These are phyloP conservation scores for Tetrapyrgos nigripes DNA, from an alignment of 1,284 basidiomycete species.

Conservation along the genomic window DNA sequence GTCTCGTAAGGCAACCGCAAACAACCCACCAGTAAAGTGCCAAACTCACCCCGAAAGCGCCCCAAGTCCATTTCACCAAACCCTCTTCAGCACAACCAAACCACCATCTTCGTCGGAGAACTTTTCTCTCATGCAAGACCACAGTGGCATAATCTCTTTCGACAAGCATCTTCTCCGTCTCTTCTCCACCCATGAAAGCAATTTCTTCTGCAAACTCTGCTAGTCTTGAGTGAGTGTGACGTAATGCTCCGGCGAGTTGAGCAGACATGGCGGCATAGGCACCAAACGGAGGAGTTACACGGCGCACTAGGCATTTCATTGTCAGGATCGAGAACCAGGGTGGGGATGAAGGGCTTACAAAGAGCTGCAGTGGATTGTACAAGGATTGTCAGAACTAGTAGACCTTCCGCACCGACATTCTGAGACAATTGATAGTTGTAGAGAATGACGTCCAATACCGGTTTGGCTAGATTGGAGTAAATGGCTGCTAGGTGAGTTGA, in stretches of 20 bases:
- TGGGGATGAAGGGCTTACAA: constrained; percentile 53
- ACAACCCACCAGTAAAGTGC: no score
- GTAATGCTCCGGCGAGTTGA: constrained; percentile 87
- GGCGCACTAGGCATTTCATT: constrained; percentile 64
- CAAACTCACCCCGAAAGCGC: constrained; percentile 85
- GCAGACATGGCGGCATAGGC: constrained; percentile 87
- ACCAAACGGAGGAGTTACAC: constrained; percentile 93
- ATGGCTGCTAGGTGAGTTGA: constrained; percentile 92
- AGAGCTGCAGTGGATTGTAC: constrained; percentile 85
- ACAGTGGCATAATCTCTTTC: constrained; percentile 91
- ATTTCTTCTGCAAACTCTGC: constrained; percentile 95
- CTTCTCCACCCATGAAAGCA: constrained; percentile 91
- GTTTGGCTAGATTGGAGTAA: constrained; percentile 94
- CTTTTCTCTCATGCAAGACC: constrained; percentile 88
- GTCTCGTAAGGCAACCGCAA: no score
- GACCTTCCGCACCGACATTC: constrained; percentile 94
- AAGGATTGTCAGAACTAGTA: constrained; percentile 84
- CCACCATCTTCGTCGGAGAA: constrained; percentile 86
- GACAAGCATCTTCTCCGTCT: constrained; percentile 91
- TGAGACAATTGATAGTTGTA: constrained; percentile 97
- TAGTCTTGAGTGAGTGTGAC: constrained; percentile 93
- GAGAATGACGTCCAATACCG: constrained; percentile 90
- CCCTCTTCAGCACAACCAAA: constrained; percentile 95
- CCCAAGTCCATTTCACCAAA: constrained; percentile 98
- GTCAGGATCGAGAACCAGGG: background rate